Conservation (phyloP, 192 early-diverging fungal species). For the Radiomyces spectabilis region DNA sequence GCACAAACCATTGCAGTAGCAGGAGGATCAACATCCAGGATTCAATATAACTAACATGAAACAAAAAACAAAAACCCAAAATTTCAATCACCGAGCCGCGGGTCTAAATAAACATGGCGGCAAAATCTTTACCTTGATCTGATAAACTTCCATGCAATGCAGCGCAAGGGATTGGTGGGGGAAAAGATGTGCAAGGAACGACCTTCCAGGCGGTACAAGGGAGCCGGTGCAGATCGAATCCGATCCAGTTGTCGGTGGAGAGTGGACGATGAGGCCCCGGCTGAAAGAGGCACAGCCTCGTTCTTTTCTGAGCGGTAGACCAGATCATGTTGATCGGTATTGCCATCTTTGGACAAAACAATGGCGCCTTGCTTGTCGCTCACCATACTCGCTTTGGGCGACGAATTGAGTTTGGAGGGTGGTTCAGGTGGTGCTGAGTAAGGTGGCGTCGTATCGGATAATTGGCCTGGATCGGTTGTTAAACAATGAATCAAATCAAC, state of each 20-base stretch:
- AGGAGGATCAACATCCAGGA: slow-evolving; percentile 31
- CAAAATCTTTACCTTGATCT: slow-evolving; percentile 35
- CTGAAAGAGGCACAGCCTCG: no score
- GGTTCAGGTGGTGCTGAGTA: neutral
- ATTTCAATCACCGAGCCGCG: neutral
- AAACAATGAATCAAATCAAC: neutral
- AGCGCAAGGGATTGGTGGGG: slow-evolving; percentile 19
- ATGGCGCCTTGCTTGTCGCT: no score
- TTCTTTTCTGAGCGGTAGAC: no score
- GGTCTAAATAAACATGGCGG: neutral
- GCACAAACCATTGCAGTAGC: slow-evolving; percentile 35
- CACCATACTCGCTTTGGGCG: neutral
- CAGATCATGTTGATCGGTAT: no score
- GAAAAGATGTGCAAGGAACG: slow-evolving; percentile 27
- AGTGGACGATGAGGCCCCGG: neutral
- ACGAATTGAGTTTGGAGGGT: neutral
- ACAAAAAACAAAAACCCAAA: neutral
- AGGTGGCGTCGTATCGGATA: neutral
- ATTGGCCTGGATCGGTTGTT: neutral
- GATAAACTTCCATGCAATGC: slow-evolving; percentile 25
- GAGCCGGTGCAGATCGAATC: neutral
- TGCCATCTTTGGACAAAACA: no score
- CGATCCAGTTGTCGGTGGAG: neutral
- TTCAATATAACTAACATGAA: slow-evolving; percentile 19
- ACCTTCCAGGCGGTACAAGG: slow-evolving; percentile 22